A percentile compares a stretch with the other conserved stretches of the same genome.
phyloP scores from a whole-genome alignment of 768 basidiomycete species.

The Rhodotorula graminis region DNA sequence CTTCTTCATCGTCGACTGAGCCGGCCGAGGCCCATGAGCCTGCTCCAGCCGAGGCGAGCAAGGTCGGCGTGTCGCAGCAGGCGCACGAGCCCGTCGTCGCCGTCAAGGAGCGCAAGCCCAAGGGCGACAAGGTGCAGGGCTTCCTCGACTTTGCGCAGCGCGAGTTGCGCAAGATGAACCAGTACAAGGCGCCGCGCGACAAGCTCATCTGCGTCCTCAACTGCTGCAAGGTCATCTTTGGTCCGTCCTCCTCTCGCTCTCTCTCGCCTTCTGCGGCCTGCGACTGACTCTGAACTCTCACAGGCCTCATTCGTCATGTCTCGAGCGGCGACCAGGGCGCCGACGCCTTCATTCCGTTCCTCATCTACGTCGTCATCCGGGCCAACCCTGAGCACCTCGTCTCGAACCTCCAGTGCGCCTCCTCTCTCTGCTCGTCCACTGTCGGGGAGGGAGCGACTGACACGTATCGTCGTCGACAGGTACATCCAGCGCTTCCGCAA shows the following conservation, averaged over 20 bases:
- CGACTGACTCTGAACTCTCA: no score
- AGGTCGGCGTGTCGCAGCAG: neutral
- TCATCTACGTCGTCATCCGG: constrained; percentile 88
- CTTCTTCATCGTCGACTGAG: no score
- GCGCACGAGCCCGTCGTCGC: neutral
- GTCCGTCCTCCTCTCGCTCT: constrained; percentile 52
- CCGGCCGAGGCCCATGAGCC: no score
- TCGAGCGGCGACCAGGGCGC: constrained; percentile 73
- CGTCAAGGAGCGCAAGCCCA: neutral
- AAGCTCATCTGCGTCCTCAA: constrained; percentile 97
- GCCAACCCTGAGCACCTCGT: constrained; percentile 90
- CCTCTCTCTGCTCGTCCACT: neutral
- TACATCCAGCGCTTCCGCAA: constrained; percentile 95
- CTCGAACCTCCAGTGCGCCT: constrained; percentile 80
- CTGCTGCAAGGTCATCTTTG: constrained; percentile 98
- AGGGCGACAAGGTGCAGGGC: constrained; percentile 1
- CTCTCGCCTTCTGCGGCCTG: neutral
- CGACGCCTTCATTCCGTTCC: constrained; percentile 87
- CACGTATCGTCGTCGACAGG: constrained; percentile 48
- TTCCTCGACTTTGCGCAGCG: constrained; percentile 38
- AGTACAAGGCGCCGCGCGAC: constrained; percentile 97
- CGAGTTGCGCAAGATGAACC: constrained; percentile 91
- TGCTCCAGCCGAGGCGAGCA: no score
- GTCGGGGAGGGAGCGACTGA: neutral
- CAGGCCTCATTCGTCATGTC: constrained; percentile 84